Conservation (phyloP, 345 rosid species). For the Eucalyptus albens region DNA sequence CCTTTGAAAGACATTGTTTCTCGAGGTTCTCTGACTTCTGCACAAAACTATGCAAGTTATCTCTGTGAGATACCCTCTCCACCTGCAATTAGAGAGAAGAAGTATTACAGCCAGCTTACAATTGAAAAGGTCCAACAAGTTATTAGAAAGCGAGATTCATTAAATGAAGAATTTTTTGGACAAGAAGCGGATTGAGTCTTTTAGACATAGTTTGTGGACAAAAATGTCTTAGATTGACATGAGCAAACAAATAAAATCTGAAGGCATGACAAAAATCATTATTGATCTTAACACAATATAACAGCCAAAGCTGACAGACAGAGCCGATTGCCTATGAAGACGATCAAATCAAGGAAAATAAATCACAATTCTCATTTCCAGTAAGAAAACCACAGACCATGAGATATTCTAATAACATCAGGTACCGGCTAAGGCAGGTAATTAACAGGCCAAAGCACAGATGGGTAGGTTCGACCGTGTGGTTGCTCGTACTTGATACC, state of each 20-base stretch:
- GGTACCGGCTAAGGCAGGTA: neutral
- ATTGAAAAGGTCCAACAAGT: neutral
- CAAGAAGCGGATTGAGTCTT: neutral
- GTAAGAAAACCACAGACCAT: neutral
- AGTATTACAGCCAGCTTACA: neutral
- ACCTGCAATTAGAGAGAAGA: slow-evolving; percentile 37
- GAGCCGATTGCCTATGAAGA: neutral
- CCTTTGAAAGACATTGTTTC: slow-evolving; percentile 80
- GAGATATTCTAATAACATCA: neutral
- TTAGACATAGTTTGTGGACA: neutral
- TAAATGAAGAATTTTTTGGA: neutral
- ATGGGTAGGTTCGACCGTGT: neutral
- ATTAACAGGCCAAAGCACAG: neutral
- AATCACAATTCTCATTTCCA: neutral
- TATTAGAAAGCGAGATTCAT: neutral
- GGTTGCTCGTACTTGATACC: neutral
- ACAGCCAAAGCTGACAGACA: neutral
- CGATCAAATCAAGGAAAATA: neutral
- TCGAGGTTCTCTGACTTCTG: slow-evolving; percentile 91
- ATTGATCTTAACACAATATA: neutral
- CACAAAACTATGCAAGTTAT: slow-evolving; percentile 65
- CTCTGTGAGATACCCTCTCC: slow-evolving; percentile 89
- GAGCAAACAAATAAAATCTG: neutral
- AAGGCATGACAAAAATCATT: neutral
- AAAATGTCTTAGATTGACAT: neutral